These are phyloP conservation scores for Fusarium sp. DNA, from an alignment of 2,329 filamentous ascomycete species.

Conservation along the genomic window DNA sequence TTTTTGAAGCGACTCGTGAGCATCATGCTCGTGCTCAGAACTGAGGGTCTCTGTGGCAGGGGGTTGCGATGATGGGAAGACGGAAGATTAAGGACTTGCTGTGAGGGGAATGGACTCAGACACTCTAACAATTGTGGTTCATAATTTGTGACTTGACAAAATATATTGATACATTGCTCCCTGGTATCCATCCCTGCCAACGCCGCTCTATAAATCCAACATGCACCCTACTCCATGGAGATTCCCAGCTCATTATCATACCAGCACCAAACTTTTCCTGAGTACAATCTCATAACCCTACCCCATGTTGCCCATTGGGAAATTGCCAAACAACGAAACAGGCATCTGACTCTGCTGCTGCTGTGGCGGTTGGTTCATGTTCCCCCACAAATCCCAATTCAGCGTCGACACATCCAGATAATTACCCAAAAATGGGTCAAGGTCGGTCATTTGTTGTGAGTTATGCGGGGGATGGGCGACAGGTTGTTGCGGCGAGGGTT, in stretches of 20 bases:
- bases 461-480: constrained; percentile 41
- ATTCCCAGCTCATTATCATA: constrained; percentile 23
- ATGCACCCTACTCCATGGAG: constrained; percentile 36
- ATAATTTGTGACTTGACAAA: neutral
- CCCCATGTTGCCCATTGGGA: constrained; percentile 40
- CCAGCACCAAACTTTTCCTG: constrained; percentile 1
- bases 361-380: constrained; percentile 35
- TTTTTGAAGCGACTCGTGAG: neutral
- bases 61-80: no score
- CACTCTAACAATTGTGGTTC: neutral
- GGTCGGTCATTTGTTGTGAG: constrained; percentile 38
- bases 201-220: constrained; percentile 32
- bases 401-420: constrained; percentile 54
- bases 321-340: constrained; percentile 45
- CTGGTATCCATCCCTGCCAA: constrained; percentile 11
- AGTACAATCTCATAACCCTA: neutral
- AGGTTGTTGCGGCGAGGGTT: constrained; percentile 36
- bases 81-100: neutral
- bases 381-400: constrained; percentile 57
- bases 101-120: neutral
- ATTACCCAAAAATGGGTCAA: constrained; percentile 56
- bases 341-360: constrained; percentile 40
- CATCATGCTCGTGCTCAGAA: neutral
- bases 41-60: neutral
- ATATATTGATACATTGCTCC: constrained; percentile 14